phyloP scores from a whole-genome alignment of 306 rosid genomes.

The Rubus idaeus region DNA sequence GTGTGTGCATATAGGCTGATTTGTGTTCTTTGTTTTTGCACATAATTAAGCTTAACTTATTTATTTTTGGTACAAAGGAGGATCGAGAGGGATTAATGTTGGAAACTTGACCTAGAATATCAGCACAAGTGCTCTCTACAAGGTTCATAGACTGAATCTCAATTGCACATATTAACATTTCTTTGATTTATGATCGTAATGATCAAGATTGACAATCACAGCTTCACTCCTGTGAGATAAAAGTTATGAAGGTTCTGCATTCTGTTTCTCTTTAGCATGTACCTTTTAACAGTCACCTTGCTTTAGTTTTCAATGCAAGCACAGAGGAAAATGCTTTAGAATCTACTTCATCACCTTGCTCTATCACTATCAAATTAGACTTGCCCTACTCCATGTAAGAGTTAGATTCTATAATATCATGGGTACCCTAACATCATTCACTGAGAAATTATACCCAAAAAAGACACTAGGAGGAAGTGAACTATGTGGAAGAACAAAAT shows the following conservation, averaged over 20 bases:
- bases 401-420: neutral
- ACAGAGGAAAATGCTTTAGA: neutral
- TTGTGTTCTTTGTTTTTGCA: neutral
- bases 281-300: neutral
- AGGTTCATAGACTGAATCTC: slow-evolving; percentile 2
- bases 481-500: neutral
- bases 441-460: neutral
- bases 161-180: slow-evolving; percentile 32
- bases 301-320: neutral
- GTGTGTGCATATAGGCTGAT: slow-evolving; percentile 28
- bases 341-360: neutral
- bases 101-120: neutral
- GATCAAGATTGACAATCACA: slow-evolving; percentile 16
- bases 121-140: neutral
- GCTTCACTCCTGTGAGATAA: neutral
- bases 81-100: neutral
- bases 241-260: too few relatives aligned
- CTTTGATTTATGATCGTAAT: slow-evolving; percentile 25
- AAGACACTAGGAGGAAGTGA: neutral
- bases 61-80: slow-evolving; percentile 1
- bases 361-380: neutral
- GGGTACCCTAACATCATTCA: neutral
- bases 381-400: neutral
- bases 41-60: neutral
- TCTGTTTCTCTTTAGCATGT: too few relatives aligned